Base-by-base conservation (phyloP, 2,329 filamentous ascomycete genomes). In the Epichloe typhina region DNA sequence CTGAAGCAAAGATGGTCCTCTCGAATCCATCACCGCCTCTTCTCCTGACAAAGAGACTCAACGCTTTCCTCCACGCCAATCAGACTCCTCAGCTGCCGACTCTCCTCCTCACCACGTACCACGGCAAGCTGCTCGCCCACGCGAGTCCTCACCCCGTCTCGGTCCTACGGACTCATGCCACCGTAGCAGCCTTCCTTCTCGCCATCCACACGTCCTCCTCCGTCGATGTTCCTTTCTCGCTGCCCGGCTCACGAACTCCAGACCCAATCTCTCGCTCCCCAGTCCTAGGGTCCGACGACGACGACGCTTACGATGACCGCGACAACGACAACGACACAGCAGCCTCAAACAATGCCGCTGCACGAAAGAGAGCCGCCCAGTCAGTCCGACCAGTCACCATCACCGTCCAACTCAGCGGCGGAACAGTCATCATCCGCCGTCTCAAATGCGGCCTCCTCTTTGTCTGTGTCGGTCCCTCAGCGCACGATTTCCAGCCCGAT, bases 31-130 rank as follows among this genome's bases (percentile, higher is more conserved):
- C 74, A 38, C 76, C 77, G 38, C 76, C 77, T 26, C 71, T 81
- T 52, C 72, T 88, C 67, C 72, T 88, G 54, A 82, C 77, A 37
- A 83, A 82, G 63, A 78, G 78, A 54, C 74, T 84, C 56, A 80
- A 79, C 31, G 68, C 74, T 53, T 83, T 83, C 64, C 76, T 84
- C 45, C 71, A 73, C 60, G 67, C 73, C 54, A 78, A 80, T 62
- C 75, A 80, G 55, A 75, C 75, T 7, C 62, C 77, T 4, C 69
- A 75, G 53, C 70, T 83, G 35, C 77, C 78, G 53, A 80, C 79
- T 3, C 73, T 79, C 50, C 73, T 82, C 53, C 71, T 84, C 43
- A 76, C 77, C 45, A 80, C 78, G 3, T 70, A 74, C 1, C 74
- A 76, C 39, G 80, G 80, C 58, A 81, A 81, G 63, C 75, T 84